phyloP scores from a whole-genome alignment of 768 basidiomycete genomes.

The Sarcodon aspratus region DNA sequence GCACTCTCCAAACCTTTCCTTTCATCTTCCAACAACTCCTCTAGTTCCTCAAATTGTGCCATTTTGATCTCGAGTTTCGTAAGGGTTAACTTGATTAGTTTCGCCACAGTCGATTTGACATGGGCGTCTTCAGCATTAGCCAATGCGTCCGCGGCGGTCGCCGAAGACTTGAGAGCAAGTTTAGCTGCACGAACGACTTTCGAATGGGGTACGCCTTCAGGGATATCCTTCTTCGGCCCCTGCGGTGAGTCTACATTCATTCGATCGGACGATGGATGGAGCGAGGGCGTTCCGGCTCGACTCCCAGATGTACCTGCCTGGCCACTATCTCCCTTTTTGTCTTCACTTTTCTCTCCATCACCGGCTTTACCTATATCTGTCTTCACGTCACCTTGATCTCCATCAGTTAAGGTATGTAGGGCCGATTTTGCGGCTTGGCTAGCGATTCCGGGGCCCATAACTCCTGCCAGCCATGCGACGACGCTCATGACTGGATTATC shows the following conservation, averaged over 20 bases:
- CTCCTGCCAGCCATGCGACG: constrained; percentile 91
- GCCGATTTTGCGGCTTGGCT: constrained; percentile 91
- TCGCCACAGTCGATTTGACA: constrained; percentile 68
- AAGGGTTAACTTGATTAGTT: constrained; percentile 73
- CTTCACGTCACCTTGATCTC: constrained; percentile 28
- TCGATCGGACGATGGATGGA: not conserved
- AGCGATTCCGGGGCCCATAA: constrained; percentile 82
- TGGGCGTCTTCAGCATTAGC: constrained; percentile 76
- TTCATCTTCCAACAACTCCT: constrained; percentile 87
- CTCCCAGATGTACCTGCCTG: not conserved
- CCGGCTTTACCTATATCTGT: constrained; percentile 14
- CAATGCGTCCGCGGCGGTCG: constrained; percentile 70
- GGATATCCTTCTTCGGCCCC: too few relatives aligned
- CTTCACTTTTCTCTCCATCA: constrained; percentile 20
- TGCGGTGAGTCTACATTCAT: constrained; percentile 35
- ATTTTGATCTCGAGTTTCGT: constrained; percentile 94
- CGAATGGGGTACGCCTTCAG: constrained; percentile 57
- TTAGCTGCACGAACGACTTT: constrained; percentile 75
- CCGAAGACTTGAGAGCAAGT: constrained; percentile 82
- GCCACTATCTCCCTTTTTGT: constrained; percentile 20
- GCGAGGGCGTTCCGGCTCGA: not conserved
- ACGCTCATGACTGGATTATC: constrained; percentile 99
- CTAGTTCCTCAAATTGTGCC: constrained; percentile 88
- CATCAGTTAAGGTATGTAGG: constrained; percentile 67
- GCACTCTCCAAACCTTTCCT: constrained; percentile 75